Conservation (phyloP, 306 rosid genomes). For the Medicago arabica region DNA sequence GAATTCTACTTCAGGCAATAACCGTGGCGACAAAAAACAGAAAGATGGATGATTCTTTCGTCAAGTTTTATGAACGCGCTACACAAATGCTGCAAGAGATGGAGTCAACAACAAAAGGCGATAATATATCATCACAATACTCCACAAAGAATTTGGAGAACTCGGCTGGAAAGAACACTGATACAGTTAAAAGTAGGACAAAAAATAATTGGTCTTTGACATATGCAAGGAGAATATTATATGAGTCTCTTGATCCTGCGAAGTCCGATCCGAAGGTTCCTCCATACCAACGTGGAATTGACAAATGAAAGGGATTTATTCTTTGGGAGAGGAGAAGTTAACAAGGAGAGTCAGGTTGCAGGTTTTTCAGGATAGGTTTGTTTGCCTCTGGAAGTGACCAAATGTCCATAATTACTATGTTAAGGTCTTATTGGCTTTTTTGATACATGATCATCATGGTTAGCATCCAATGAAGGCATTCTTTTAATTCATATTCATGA, state of each 20-base stretch:
- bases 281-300: conserved; percentile 52
- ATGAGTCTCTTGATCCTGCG: conserved; percentile 51
- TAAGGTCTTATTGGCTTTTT: conserved; percentile 26
- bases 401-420: not conserved
- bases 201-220: conserved; percentile 40
- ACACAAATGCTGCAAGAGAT: conserved; percentile 60
- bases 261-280: conserved; percentile 47
- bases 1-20: conserved; percentile 77
- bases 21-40: conserved; percentile 62
- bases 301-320: conserved; percentile 40
- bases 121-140: conserved; percentile 39
- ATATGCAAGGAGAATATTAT: conserved; percentile 42
- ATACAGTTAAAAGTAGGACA: conserved; percentile 37
- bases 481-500: conserved; percentile 18
- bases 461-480: conserved; percentile 16
- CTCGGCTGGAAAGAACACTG: conserved; percentile 36
- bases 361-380: conserved; percentile 47
- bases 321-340: conserved; percentile 41
- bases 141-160: conserved; percentile 43
- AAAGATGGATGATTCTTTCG: conserved; percentile 78
- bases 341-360: conserved; percentile 52
- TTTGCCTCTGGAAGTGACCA: conserved; percentile 11
- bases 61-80: conserved; percentile 81
- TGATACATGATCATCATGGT: not conserved
- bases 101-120: conserved; percentile 37